Evolutionary conservation across 1,284 basidiomycete species (phyloP).

Genomic region (Inonotus obliquus): DNA sequence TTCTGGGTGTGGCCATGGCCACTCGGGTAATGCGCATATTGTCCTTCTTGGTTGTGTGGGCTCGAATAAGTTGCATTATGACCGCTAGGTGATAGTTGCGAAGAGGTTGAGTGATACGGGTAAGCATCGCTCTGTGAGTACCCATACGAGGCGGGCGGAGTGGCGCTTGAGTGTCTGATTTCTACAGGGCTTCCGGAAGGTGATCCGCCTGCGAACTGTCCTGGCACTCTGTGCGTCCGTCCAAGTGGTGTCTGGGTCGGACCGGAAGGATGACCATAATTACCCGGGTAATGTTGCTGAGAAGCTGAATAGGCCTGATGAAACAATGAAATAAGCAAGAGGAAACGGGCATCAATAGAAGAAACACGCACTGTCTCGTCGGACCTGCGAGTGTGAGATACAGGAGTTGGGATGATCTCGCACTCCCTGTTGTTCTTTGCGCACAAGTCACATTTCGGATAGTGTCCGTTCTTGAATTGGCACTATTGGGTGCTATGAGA

Average conservation of each 20-base stretch:
- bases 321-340: neutral
- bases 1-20: neutral
- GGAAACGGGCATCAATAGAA: neutral
- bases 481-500: slow-evolving; percentile 9
- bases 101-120: neutral
- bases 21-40: neutral
- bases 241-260: neutral
- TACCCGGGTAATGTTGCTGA: neutral
- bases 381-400: neutral
- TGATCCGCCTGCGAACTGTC: neutral
- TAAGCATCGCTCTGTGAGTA: neutral
- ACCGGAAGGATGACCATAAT: neutral
- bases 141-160: neutral
- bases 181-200: neutral
- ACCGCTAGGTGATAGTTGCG: neutral
- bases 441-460: slow-evolving; percentile 12
- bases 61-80: neutral
- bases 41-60: neutral
- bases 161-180: neutral
- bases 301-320: neutral
- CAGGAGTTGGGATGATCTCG: neutral
- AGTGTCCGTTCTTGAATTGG: slow-evolving; percentile 3
- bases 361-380: neutral
- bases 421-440: slow-evolving; percentile 9
- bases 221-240: neutral